Evolutionary conservation across 441 rosid genomes (phyloP), one percentile per base, ranked within the genome.

Genomic region (Theobroma grandiflorum): DNA sequence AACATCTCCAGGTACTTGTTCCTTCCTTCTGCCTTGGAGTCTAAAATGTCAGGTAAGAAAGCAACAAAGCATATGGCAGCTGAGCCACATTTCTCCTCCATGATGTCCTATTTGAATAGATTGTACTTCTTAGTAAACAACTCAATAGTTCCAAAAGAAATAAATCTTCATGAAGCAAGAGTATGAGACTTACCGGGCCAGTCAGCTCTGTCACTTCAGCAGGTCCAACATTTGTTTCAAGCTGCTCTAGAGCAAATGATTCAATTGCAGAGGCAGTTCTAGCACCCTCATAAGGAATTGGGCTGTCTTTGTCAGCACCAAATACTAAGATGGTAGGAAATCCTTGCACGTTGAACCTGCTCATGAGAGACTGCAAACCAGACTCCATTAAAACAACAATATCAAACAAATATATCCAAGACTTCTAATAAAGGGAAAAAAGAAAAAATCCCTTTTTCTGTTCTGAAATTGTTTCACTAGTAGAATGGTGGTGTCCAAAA

Each of bases 321-420:
- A 97, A 97, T 62, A 92, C 92, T 89, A 95, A 84, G 85, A 97
- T 97, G 77, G 99, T 95, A 63, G 99, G 99, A 85, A 95, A 97
- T 76, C 99, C 99, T 94, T 97, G 94, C 68, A 97, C 97, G n/a
- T 91, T 95, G 89, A 89, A 97, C 88, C 94, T 95, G 96, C 99
- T 90, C 99, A 94, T 94, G 77, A 97, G 77, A 80, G 99, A 92
- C 99, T 97, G 97, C 82, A 50, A 82, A 75, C 74, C 57, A 66
- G 77, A 61, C 57, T 53, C 77, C 79, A 82, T 80, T 65, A 80
- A 61, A 86, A 72, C 63, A 76, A 58, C 33, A 37, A 43, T 64
- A 79, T 78, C 71, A 77, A 59, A 53, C 22, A 67, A 71, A 76
- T 61, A 69, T 73, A n/a, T 2, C 63, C 40, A 20, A 52, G 53